A percentile compares a stretch with the other conserved stretches of the same genome.
Conservation (phyloP, 2,329 filamentous ascomycete genomes). For the Nemania sp. region DNA sequence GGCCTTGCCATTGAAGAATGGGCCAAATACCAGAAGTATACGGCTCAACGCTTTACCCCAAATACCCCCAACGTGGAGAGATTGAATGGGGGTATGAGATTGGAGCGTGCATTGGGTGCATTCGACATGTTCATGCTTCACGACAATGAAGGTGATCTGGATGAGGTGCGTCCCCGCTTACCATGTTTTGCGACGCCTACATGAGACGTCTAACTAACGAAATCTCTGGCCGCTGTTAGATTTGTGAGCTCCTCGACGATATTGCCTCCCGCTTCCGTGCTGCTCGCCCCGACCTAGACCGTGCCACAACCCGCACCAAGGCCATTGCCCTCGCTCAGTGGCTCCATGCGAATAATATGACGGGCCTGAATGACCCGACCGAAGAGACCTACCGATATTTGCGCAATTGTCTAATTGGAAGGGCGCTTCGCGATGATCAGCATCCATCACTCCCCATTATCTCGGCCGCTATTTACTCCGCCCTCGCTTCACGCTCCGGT, state of each 20-base stretch:
- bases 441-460: conserved; percentile 89
- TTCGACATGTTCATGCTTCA: conserved; percentile 92
- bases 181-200: not conserved
- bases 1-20: conserved; percentile 83
- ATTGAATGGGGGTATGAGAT: conserved; percentile 62
- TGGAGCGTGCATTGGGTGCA: conserved; percentile 82
- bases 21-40: conserved; percentile 64
- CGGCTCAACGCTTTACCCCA: conserved; percentile 46
- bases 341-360: conserved; percentile 75
- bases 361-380: conserved; percentile 72
- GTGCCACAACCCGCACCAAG: conserved; percentile 72
- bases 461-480: conserved; percentile 87
- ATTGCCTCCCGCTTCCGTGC: conserved; percentile 68
- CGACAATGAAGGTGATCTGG: conserved; percentile 77
- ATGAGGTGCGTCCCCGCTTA: conserved; percentile 65
- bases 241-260: conserved; percentile 72
- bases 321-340: conserved; percentile 77
- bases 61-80: conserved; percentile 46
- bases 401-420: conserved; percentile 87
- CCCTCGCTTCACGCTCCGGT: conserved; percentile 78
- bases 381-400: conserved; percentile 79
- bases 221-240: conserved; percentile 55
- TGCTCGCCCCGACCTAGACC: conserved; percentile 64
- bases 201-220: not conserved
- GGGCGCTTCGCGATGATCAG: conserved; percentile 77